Evolutionary conservation across 805 yeast species (phyloP).

Genomic region (Danielia reshetovae): DNA sequence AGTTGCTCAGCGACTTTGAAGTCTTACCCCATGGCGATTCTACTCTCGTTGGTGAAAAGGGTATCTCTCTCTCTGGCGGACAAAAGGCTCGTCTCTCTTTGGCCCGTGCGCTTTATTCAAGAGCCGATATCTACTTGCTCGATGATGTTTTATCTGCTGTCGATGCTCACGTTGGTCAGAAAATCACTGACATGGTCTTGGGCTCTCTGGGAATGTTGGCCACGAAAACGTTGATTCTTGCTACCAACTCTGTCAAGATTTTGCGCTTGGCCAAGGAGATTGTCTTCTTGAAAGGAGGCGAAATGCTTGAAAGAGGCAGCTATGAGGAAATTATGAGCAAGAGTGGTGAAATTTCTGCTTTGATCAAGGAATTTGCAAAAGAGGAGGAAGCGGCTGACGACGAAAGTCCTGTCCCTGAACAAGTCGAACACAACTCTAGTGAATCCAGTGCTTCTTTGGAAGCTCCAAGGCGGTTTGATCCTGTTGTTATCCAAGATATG

Average conservation of each 20-base stretch:
- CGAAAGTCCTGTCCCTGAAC: constrained; percentile 13
- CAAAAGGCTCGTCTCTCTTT: constrained; percentile 61
- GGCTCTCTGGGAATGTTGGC: constrained; percentile 47
- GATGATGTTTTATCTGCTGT: constrained; percentile 72
- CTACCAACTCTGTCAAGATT: constrained; percentile 57
- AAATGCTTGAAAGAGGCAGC: constrained; percentile 54
- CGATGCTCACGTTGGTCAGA: constrained; percentile 64
- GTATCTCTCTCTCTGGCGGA: constrained; percentile 59
- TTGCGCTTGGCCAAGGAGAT: constrained; percentile 58
- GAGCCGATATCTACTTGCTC: constrained; percentile 53
- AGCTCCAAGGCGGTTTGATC: constrained; percentile 8
- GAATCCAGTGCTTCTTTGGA: constrained; percentile 8
- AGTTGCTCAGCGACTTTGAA: constrained; percentile 43
- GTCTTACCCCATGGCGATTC: constrained; percentile 50
- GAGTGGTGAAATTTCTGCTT: constrained; percentile 31
- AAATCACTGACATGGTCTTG: constrained; percentile 46
- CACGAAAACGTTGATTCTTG: constrained; percentile 50
- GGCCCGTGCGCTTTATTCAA: constrained; percentile 66
- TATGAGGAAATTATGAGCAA: constrained; percentile 45
- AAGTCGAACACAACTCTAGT: constrained; percentile 9
- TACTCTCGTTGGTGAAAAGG: constrained; percentile 58
- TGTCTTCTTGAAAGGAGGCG: constrained; percentile 51
- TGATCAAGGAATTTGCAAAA: constrained; percentile 31
- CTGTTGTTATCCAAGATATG: constrained; percentile 10
- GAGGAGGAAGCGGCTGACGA: constrained; percentile 12